Percentiles rank a stretch among this genome's conserved stretches.
phyloP scores from a whole-genome alignment of 2,329 filamentous ascomycete species.

The Cercospora sesami region DNA sequence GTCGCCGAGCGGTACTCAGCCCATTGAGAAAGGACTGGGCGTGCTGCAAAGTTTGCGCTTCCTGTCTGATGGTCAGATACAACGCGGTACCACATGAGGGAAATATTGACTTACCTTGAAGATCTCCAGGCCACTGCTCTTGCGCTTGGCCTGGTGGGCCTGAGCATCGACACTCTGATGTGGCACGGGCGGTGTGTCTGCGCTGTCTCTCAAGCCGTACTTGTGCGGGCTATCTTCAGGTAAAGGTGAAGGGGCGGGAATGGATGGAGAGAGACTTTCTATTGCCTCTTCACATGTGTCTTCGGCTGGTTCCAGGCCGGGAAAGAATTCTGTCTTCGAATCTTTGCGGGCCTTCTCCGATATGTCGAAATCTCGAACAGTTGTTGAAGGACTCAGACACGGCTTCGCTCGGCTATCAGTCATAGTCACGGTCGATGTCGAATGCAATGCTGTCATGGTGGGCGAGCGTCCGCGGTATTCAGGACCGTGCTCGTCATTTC shows the following conservation, averaged over 20 bases:
- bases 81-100: not conserved
- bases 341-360: constrained; percentile 12
- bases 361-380: constrained; percentile 27
- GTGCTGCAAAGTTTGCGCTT: constrained; percentile 38
- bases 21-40: constrained; percentile 39
- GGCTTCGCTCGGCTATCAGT: constrained; percentile 26
- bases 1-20: constrained; percentile 36
- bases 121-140: constrained; percentile 37
- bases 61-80: constrained; percentile 28
- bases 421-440: constrained; percentile 31
- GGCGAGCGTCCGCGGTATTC: constrained; percentile 19
- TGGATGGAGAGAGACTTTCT: constrained; percentile 32
- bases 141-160: constrained; percentile 32
- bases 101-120: constrained; percentile 33
- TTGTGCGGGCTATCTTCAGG: constrained; percentile 41
- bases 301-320: constrained; percentile 16
- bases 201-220: constrained; percentile 38
- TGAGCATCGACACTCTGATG: constrained; percentile 26
- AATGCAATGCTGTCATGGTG: constrained; percentile 23
- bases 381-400: constrained; percentile 33
- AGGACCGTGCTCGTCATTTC: constrained; percentile 20
- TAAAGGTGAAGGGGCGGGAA: constrained; percentile 37
- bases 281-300: constrained; percentile 13
- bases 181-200: constrained; percentile 36
- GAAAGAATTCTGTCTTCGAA: constrained; percentile 10